Evolutionary conservation across 2,329 filamentous ascomycete genomes (phyloP).

Genomic region (Colletotrichum horii): DNA sequence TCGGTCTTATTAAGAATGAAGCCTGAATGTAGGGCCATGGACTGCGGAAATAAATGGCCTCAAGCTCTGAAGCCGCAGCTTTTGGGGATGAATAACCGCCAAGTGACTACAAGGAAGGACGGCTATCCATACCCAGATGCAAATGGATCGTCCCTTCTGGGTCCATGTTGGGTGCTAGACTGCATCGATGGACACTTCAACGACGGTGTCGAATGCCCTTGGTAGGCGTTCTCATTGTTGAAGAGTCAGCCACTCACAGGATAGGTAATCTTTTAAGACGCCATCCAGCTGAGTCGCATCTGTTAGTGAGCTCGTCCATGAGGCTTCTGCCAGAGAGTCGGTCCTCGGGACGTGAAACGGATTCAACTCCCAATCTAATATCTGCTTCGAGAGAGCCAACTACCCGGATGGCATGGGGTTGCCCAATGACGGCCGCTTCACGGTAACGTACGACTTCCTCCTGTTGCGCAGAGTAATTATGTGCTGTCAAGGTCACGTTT

Average conservation of each 20-base stretch:
- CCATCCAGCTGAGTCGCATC: not conserved
- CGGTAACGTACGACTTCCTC: not conserved
- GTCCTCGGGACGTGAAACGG: not conserved
- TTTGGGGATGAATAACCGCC: not conserved
- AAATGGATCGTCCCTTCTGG: not conserved
- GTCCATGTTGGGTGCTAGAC: not conserved
- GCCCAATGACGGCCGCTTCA: not conserved
- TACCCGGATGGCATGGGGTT: not conserved
- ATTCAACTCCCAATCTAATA: not conserved
- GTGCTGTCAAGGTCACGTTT: not conserved
- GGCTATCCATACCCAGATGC: not conserved
- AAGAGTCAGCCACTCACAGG: not conserved
- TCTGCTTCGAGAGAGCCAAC: not conserved
- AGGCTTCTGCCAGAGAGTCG: not conserved
- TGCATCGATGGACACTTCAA: not conserved
- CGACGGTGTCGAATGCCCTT: not conserved
- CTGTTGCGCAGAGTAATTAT: not conserved
- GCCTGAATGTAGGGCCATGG: not conserved
- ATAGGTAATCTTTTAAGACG: not conserved
- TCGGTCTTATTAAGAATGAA: not conserved
- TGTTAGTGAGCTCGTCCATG: not conserved
- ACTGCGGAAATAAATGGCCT: not conserved
- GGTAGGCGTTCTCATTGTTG: not conserved
- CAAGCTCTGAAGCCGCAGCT: fast-evolving
- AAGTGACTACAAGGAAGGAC: not conserved